phyloP scores from a whole-genome alignment of 2,329 filamentous ascomycete species.

The Cercospora sp. region DNA sequence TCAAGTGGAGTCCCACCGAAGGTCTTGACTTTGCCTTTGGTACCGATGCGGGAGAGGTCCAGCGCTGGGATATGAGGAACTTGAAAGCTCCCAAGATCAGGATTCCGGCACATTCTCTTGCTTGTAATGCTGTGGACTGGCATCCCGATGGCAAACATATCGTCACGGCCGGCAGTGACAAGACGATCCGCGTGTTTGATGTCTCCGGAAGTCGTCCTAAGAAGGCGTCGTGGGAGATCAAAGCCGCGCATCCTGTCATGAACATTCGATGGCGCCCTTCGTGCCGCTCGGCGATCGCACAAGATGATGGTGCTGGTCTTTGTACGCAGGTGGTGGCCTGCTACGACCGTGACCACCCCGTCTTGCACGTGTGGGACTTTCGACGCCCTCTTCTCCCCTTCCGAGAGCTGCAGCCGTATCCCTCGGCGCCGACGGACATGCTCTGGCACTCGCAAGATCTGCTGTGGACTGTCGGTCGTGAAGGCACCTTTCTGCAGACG shows the following conservation, averaged over 20 bases:
- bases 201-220: constrained; percentile 59
- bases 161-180: constrained; percentile 62
- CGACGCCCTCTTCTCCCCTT: constrained; percentile 63
- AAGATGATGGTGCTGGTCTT: constrained; percentile 56
- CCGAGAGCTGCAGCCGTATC: constrained; percentile 59
- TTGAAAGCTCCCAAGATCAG: constrained; percentile 58
- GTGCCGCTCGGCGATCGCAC: constrained; percentile 55
- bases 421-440: constrained; percentile 58
- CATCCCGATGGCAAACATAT: constrained; percentile 67
- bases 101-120: constrained; percentile 59
- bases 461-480: constrained; percentile 63
- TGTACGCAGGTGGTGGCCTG: constrained; percentile 63
- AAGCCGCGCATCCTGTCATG: constrained; percentile 61
- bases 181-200: constrained; percentile 65
- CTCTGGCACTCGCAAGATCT: constrained; percentile 65
- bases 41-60: constrained; percentile 63
- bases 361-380: constrained; percentile 65
- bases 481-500: constrained; percentile 62
- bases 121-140: constrained; percentile 65
- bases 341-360: constrained; percentile 62
- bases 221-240: constrained; percentile 59
- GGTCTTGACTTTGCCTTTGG: constrained; percentile 64
- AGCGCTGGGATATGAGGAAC: constrained; percentile 64
- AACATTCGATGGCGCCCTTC: constrained; percentile 64
- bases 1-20: constrained; percentile 65